phyloP scores from a whole-genome alignment of 2,329 filamentous ascomycete genomes.

The Sclerotinia trifoliorum region DNA sequence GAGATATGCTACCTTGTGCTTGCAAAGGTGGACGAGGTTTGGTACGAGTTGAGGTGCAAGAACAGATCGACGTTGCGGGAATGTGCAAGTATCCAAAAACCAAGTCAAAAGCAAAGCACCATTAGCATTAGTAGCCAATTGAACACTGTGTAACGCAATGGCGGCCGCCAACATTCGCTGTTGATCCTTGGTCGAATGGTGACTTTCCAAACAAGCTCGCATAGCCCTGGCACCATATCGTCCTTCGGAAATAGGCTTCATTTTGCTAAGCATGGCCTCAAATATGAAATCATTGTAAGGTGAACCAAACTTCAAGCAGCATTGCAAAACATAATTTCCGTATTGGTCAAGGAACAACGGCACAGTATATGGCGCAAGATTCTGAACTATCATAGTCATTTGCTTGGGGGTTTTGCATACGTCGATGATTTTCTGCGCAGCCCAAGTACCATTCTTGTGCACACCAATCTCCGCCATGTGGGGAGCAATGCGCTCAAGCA shows the following conservation, averaged over 20 bases:
- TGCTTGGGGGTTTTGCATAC: conserved; percentile 83
- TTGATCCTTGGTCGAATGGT: conserved; percentile 91
- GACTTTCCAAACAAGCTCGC: conserved; percentile 94
- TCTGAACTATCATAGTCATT: conserved; percentile 80
- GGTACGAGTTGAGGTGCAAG: conserved; percentile 89
- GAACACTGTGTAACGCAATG: conserved; percentile 94
- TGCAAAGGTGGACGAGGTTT: conserved; percentile 91
- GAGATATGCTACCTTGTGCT: conserved; percentile 96
- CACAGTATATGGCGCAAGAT: conserved; percentile 81
- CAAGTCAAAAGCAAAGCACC: conserved; percentile 91
- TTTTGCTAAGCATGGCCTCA: conserved; percentile 88
- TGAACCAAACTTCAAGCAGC: conserved; percentile 85
- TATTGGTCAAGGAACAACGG: conserved; percentile 96
- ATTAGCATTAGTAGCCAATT: conserved; percentile 93
- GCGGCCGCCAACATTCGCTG: conserved; percentile 91
- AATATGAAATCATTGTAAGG: conserved; percentile 97
- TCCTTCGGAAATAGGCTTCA: conserved; percentile 92
- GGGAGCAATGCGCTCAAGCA: conserved; percentile 83
- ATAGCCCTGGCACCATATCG: conserved; percentile 94
- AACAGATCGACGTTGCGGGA: conserved; percentile 86
- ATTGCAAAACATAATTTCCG: conserved; percentile 97
- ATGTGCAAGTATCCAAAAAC: conserved; percentile 97
- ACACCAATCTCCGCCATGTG: conserved; percentile 95
- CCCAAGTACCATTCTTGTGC: conserved; percentile 99
- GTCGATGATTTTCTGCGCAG: conserved; percentile 98